Evolutionary conservation across 2,329 filamentous ascomycete genomes (phyloP), one percentile per base, ranked within the genome.

Genomic region (Diaporthe aspalathi): DNA sequence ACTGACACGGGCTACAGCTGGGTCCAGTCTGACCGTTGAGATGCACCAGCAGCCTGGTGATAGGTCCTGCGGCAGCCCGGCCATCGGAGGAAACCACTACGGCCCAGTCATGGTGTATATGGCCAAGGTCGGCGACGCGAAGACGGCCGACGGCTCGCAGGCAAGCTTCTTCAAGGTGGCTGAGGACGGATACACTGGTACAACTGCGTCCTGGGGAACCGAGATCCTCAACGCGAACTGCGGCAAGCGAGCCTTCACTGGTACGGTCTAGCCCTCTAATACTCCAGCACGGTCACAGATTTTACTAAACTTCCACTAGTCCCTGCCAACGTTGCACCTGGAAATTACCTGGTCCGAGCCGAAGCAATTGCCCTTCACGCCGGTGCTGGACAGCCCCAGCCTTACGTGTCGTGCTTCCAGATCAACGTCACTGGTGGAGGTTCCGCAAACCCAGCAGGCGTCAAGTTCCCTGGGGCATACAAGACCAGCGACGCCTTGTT

Each of bases 71-170:
- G 74, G 74, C 24, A 82, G 79, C 56, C 83, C 87, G 73, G 87
- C 86, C 27, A 87, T 89, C 67, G 87, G 87, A 38, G 86, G 87
- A 43, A 83, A 83, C 50, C 87, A 89, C 78, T 87, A 84, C 74
- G 86, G 86, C 12, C 86, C 87, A 1, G 85, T 88, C 43, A 82
- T 86, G 62, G 81, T 86, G 1, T 88, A 88, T 77, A 80, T 88
- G 69, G 83, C 82, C 76, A 83, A 86, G 73, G 86, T 89, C 24
- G 72, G 79, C 32, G 83, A 88, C 75, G 83, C 87, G 5, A 77
- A 81, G 40, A 83, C 80, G 0, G 84, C 85, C 57, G 80, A 83
- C 70, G 83, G 83, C 14, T 79, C 80, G 1, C 76, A 80, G 3
- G 77, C 76, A 7, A 77, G 79, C 5, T 88, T 84, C 84, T 88